Evolutionary conservation across 1,284 basidiomycete genomes (phyloP), one percentile per base, ranked within the genome.

Genomic region (Boletus austroedulis): DNA sequence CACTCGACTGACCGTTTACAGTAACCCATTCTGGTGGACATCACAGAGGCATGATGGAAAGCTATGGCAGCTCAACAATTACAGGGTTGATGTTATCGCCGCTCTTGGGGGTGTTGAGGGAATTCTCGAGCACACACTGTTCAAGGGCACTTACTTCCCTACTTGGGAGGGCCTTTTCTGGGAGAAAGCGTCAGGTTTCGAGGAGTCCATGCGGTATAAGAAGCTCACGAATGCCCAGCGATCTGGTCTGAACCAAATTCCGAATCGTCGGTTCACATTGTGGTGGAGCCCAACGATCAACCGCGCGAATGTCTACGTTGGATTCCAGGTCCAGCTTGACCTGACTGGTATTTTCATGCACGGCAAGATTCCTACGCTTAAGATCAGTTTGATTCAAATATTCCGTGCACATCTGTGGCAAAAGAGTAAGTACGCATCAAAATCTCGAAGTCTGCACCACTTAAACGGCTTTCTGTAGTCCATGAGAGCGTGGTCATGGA

Each of bases 371-470:
- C 96, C 97, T 7, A 98, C 96, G 6, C 78, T 96, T 65, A 96
- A 97, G 80, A 97, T 98, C 76, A 95, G 92, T 76, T 87, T 96
- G 77, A 99, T 99, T 68, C 96, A 99, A 73, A 97, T 99, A 69
- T 99, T 99, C 93, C 92, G 96, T 79, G 97, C 97, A 54, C 97
- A 99, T 76, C 86, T 99, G 80, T 99, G 97, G 97, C 96, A 99
- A 78, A 97, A 96, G 79, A 94, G 91, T 86, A 71, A 73, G 86
- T 82, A 50, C 60, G 31, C 15, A 21, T 49, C 64, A 29, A 64
- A 28, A 31, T 45, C 12, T 52, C 29, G 56, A 24, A 45, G 17
- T 14, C 34, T 14, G 44, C 32, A 54, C 54, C 26, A 40, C 31
- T 57, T 60, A 67, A 63, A 66, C 49, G 17, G 21, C 15, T 45